Evolutionary conservation across 75 land plant species (phyloP), one percentile per base, ranked within the genome.

Genomic region (Chamaecyparis obtusa): DNA sequence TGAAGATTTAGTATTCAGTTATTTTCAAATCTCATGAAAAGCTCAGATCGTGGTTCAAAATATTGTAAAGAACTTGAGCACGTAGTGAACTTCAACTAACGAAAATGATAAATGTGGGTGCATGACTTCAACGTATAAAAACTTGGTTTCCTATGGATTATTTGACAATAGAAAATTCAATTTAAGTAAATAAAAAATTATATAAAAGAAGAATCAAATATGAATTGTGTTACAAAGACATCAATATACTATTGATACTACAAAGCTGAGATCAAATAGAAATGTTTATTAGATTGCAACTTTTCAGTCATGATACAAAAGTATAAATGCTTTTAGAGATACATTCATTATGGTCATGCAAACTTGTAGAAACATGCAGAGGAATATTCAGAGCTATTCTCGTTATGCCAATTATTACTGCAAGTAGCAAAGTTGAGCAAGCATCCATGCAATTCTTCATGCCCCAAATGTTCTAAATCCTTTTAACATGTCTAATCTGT

Each of bases 21-120:
- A 85, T 71, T 83, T 35, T 44, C 78, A 71, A 81, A 27, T 37
- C 84, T 76, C 46, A 15, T 43, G 48, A 27, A 83, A 76, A 44
- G 14, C 5, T 44, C 83, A 81, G 51, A 5, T 11, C 32, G 72
- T 13, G 11, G 21, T 57, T 57, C 36, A 77, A 21, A 30, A 30
- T 36, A 32, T 60, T 55, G n/a, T 13, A 67, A 85, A 85, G 27
- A 86, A 76, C 21, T 27, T 9, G 24, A 48, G 30, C 51, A 80
- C 3, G 37, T 17, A 32, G 80, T 6, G 80, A 77, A 19, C 44
- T 77, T 1, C 1, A 5, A 5, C 46, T 2, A 15, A 35, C 6
- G 19, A 41, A 77, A 80, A 80, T 80, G 27, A 44, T 27, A 44
- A 10, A 80, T 15, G 8, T 1, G 27, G 27, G 46, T 43, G 21